Conservation (phyloP, 176 grass and related monocot genomes). For the Zizania latifolia region DNA sequence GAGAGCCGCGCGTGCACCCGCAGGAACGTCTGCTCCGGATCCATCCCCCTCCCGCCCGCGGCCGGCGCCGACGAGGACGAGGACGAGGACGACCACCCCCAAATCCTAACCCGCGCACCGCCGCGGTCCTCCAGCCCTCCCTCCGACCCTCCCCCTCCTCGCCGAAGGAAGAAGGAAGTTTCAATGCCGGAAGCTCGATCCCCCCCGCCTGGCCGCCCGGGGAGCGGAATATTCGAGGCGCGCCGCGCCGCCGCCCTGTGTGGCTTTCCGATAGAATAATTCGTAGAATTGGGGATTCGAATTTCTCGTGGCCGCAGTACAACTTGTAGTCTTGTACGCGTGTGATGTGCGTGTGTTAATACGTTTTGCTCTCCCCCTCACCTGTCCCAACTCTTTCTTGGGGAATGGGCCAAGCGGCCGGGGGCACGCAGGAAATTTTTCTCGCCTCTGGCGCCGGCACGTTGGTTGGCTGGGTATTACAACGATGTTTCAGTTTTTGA, state of each 20-base stretch:
- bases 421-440: constrained; percentile 2
- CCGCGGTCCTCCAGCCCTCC: neutral
- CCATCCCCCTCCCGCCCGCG: constrained; percentile 38
- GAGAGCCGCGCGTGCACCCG: constrained; percentile 91
- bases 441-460: constrained; percentile 7
- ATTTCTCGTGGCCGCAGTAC: neutral
- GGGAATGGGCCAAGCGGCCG: constrained; percentile 13
- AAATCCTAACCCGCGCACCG: constrained; percentile 32
- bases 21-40: constrained; percentile 98
- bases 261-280: neutral
- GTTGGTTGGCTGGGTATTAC: neutral
- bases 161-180: neutral
- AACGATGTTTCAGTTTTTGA: too few relatives aligned
- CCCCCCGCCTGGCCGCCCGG: neutral
- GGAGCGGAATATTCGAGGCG: constrained; percentile 4
- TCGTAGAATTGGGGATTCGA: constrained; percentile 12
- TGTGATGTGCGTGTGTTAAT: neutral
- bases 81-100: constrained; percentile 1
- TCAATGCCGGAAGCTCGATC: constrained; percentile 34
- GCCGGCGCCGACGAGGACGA: neutral
- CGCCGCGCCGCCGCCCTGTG: neutral
- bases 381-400: constrained; percentile 15
- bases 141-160: neutral
- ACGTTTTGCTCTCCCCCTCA: constrained; percentile 7
- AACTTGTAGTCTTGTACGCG: too few relatives aligned